phyloP scores from a whole-genome alignment of 2,329 filamentous ascomycete species.

The Ramularia endophylla region DNA sequence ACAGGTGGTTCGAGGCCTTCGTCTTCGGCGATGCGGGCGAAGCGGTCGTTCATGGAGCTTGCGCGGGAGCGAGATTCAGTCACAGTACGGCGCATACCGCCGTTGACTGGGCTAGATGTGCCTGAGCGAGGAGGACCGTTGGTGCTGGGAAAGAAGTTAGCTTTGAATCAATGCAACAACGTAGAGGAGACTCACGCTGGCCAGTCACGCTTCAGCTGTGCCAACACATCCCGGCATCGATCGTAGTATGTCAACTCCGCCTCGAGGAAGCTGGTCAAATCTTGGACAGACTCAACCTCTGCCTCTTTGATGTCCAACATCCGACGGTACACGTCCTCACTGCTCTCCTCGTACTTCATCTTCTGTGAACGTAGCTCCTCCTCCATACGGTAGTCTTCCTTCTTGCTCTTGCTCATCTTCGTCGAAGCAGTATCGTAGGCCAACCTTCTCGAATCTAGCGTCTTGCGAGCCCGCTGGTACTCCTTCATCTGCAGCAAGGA shows the following conservation, averaged over 20 bases:
- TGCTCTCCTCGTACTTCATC: conserved; percentile 93
- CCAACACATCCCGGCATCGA: conserved; percentile 75
- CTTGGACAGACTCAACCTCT: conserved; percentile 73
- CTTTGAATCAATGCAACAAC: not conserved
- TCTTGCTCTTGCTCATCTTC: conserved; percentile 91
- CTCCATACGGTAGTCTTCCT: conserved; percentile 87
- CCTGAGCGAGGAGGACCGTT: conserved; percentile 22
- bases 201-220: conserved; percentile 64
- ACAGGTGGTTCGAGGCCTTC: conserved; percentile 47
- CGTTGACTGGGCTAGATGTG: conserved; percentile 23
- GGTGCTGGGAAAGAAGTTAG: conserved; percentile 2
- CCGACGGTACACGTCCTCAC: conserved; percentile 80
- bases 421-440: conserved; percentile 84
- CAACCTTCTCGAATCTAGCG: conserved; percentile 81
- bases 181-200: conserved; percentile 48
- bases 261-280: conserved; percentile 77
- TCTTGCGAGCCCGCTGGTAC: conserved; percentile 87
- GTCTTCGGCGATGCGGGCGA: conserved; percentile 49
- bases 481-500: conserved; percentile 95
- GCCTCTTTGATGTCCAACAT: conserved; percentile 97
- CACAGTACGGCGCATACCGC: conserved; percentile 33
- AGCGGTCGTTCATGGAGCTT: conserved; percentile 57
- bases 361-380: conserved; percentile 88
- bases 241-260: conserved; percentile 89
- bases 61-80: conserved; percentile 50